Percentiles rank a stretch among this genome's conserved stretches.
Conservation (phyloP, 1,139 yeast species). For the Debaryomycetaceae sp. region DNA sequence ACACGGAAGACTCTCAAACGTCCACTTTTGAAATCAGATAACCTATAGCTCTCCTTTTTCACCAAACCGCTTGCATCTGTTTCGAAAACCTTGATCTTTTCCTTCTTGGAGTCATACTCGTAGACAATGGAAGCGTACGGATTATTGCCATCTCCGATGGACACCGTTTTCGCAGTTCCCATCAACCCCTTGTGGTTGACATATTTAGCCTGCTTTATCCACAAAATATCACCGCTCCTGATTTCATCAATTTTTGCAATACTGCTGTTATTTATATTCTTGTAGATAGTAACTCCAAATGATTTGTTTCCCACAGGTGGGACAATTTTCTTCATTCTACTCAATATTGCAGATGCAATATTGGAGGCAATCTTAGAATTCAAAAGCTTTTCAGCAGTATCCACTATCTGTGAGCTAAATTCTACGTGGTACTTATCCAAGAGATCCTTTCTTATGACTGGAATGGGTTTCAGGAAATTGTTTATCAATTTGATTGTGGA, state of each 20-base stretch:
- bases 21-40: conserved; percentile 75
- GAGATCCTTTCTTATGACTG: conserved; percentile 43
- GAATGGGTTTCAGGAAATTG: conserved; percentile 39
- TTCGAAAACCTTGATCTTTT: conserved; percentile 74
- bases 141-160: conserved; percentile 37
- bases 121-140: conserved; percentile 44
- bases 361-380: conserved; percentile 33
- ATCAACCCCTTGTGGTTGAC: conserved; percentile 62
- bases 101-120: conserved; percentile 73
- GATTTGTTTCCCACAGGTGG: conserved; percentile 65
- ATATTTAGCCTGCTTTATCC: conserved; percentile 72
- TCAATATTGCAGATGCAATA: conserved; percentile 20
- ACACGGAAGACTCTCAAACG: conserved; percentile 73
- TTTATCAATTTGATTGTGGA: conserved; percentile 48
- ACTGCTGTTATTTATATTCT: conserved; percentile 41
- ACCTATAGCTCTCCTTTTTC: conserved; percentile 58
- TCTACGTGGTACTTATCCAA: conserved; percentile 49
- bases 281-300: conserved; percentile 70
- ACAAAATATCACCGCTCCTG: conserved; percentile 79
- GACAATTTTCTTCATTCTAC: conserved; percentile 25
- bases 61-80: conserved; percentile 52
- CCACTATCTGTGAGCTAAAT: conserved; percentile 42
- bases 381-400: conserved; percentile 37
- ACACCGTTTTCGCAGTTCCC: conserved; percentile 42
- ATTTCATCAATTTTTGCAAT: conserved; percentile 60